These are phyloP conservation scores for Peronospora tabacina DNA, from an alignment of 352 stramenopile species.

Conservation along the genomic window DNA sequence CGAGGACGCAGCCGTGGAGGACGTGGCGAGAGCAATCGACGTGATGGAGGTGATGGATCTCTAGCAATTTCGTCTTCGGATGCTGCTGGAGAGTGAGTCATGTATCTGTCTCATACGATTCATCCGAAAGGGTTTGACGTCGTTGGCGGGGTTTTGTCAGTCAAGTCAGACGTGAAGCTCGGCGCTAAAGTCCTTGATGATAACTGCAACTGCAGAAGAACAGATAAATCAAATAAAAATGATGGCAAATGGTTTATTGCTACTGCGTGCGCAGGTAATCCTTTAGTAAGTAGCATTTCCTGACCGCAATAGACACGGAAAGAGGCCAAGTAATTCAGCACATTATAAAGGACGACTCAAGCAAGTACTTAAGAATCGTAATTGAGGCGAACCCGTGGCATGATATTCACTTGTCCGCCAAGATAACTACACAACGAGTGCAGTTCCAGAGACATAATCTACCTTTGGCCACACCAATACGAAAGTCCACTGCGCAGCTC, in stretches of 20 bases:
- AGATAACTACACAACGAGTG: conserved; percentile 13
- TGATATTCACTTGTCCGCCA: conserved; percentile 23
- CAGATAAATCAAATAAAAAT: conserved; percentile 30
- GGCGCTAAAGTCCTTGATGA: neutral
- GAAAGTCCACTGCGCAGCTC: conserved; percentile 13
- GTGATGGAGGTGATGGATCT: conserved; percentile 9
- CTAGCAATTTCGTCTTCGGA: conserved; percentile 6
- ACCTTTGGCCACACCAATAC: conserved; percentile 9
- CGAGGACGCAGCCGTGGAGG: conserved; percentile 24
- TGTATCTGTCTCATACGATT: conserved; percentile 10
- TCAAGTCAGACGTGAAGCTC: conserved; percentile 4
- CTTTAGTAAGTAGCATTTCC: neutral
- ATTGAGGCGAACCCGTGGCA: conserved; percentile 23
- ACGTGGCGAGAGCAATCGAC: conserved; percentile 11
- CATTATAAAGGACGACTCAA: conserved; percentile 1
- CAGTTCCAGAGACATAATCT: conserved; percentile 15
- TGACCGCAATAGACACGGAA: conserved; percentile 4
- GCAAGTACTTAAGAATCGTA: conserved; percentile 15
- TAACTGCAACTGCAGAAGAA: conserved; percentile 10
- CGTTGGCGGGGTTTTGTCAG: conserved; percentile 14
- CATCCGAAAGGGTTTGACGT: conserved; percentile 19
- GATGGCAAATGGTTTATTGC: conserved; percentile 9
- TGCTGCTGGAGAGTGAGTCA: conserved; percentile 10
- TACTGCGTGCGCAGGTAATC: neutral
- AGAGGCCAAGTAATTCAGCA: neutral